phyloP scores from a whole-genome alignment of 371 early-diverging fungal genomes.

The Haplosporangium sp. region DNA sequence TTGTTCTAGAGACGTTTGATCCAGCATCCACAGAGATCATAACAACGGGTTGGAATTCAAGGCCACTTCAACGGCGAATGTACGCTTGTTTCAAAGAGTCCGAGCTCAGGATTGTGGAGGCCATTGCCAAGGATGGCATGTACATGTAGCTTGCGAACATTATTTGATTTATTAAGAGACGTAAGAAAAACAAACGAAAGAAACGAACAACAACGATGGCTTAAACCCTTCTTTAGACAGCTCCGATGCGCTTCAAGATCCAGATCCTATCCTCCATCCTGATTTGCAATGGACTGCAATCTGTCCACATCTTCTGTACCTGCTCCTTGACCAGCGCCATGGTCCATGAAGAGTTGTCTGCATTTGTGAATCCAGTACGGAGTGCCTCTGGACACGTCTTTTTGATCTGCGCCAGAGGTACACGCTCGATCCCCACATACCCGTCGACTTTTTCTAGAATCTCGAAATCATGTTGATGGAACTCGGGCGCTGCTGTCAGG shows the following conservation, averaged over 20 bases:
- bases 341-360: neutral
- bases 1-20: slow-evolving; percentile 54
- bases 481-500: slow-evolving; percentile 65
- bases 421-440: slow-evolving; percentile 39
- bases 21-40: slow-evolving; percentile 4
- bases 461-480: slow-evolving; percentile 53
- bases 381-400: slow-evolving; percentile 12
- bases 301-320: slow-evolving; percentile 16
- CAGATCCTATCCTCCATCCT: slow-evolving; percentile 41
- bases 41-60: slow-evolving; percentile 14
- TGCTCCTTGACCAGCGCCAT: neutral
- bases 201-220: no score
- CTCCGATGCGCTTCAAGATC: slow-evolving; percentile 40
- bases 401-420: slow-evolving; percentile 12
- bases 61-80: slow-evolving; percentile 47
- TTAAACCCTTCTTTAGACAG: slow-evolving; percentile 1
- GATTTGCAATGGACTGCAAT: slow-evolving; percentile 43
- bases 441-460: slow-evolving; percentile 61
- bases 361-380: neutral
- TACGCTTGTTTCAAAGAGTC: slow-evolving; percentile 51
- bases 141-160: slow-evolving; percentile 29
- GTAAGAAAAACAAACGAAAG: no score
- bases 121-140: slow-evolving; percentile 50
- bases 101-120: slow-evolving; percentile 47
- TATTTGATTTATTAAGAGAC: neutral